A percentile compares a stretch with the other conserved stretches of the same genome.
These are phyloP conservation scores for Fusarium caatingaense DNA, from an alignment of 2,329 filamentous ascomycete genomes.

Conservation along the genomic window DNA sequence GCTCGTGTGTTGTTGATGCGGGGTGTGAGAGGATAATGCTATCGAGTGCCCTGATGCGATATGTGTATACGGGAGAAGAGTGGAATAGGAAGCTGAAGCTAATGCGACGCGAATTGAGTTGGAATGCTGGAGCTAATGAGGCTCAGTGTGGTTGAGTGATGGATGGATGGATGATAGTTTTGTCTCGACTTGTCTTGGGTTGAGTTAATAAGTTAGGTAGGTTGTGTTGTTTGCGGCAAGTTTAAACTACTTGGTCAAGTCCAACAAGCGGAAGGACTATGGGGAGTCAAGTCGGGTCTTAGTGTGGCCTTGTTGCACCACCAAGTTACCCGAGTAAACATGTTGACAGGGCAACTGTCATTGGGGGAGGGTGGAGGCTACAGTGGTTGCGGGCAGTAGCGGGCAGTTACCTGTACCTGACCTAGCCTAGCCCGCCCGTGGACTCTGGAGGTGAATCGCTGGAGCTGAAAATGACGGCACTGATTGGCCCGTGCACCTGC, in stretches of 20 bases:
- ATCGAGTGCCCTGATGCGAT: constrained; percentile 31
- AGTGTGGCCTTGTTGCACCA: constrained; percentile 43
- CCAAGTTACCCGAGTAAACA: constrained; percentile 48
- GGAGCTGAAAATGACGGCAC: constrained; percentile 30
- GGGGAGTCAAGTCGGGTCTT: constrained; percentile 41
- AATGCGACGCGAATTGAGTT: neutral
- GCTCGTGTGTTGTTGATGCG: constrained; percentile 34
- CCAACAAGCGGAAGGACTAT: constrained; percentile 37
- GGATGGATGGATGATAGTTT: neutral
- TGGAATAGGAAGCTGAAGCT: constrained; percentile 5
- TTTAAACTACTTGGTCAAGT: constrained; percentile 28
- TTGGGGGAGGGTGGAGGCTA: constrained; percentile 10
- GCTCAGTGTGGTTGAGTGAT: constrained; percentile 8
- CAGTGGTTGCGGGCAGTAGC: constrained; percentile 2
- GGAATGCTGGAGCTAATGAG: constrained; percentile 23
- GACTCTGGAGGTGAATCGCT: constrained; percentile 16
- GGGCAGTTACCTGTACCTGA: neutral
- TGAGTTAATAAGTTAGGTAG: constrained; percentile 10
- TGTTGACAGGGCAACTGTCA: constrained; percentile 52
- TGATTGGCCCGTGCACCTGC: constrained; percentile 41
- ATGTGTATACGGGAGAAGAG: constrained; percentile 18
- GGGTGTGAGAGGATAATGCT: constrained; percentile 26
- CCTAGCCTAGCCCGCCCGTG: neutral
- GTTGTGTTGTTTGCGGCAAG: constrained; percentile 35
- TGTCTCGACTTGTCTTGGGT: constrained; percentile 12